Base-by-base conservation (phyloP, 73 alveolate species). In the Stentor coeruleus region DNA sequence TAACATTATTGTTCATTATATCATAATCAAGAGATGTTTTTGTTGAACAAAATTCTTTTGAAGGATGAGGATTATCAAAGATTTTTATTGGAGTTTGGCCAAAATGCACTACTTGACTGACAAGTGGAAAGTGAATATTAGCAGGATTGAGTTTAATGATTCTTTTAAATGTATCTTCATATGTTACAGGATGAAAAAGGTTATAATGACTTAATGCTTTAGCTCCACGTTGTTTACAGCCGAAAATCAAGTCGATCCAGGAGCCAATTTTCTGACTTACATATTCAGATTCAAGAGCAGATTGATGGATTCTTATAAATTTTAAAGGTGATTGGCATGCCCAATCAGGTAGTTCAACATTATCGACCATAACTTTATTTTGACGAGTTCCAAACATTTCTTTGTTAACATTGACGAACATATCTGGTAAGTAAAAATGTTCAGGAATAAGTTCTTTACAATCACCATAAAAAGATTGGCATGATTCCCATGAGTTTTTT, bases 391-490 rank as follows among this genome's bases (percentile, higher is more conserved):
- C 94, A 59, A 95, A 85, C 35, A 87, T 91, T 35, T 88, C 66
- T 76, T 93, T 79, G 80, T 89, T 41, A 42, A 74, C n/a, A 83
- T 77, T 83, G 3, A 28, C 39, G 59, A 77, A 3, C 59, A 94
- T 91, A 82, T 97, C 99, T 59, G 99, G 99, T 28, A 88, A 86
- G 89, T 87, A 97, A 72, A 82, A 97, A 88, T 95, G 95, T 85
- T 97, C 99, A 1, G 99, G 99, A 74, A 97, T 93, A 59, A 96
- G 82, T 86, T 97, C 99, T 88, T 98, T 92, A 11, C 93, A 96
- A 90, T 97, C 99, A 30, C 96, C 87, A 82, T 91, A 89, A 85
- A 93, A 97, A 58, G 90, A 88, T 0, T 88, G 87, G 0, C 98
- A 96, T 79, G 91, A 82, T 35, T 83, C 59, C 74, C 95, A 88